Percentiles rank a stretch among this genome's conserved stretches.
Evolutionary conservation across 352 stramenopile species (phyloP).

Genomic region (Thalassiosira delicatula): DNA sequence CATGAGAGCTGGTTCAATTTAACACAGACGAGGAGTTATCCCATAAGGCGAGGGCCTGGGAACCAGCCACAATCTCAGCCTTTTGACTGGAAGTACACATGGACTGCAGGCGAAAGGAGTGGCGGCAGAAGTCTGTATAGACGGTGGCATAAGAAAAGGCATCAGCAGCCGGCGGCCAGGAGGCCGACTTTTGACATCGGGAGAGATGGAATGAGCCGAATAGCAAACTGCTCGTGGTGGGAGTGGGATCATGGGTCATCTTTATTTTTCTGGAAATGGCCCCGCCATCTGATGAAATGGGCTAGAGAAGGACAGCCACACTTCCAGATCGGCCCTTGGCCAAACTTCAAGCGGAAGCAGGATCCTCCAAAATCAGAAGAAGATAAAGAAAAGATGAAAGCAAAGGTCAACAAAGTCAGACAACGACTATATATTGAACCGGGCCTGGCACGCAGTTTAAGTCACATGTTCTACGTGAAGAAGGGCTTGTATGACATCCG

Average conservation of each 20-base stretch:
- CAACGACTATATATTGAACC: conserved; percentile 8
- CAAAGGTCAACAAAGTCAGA: conserved; percentile 15
- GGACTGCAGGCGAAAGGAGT: not conserved
- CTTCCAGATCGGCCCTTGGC: not conserved
- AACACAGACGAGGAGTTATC: no score
- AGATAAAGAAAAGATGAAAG: not conserved
- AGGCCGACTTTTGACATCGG: not conserved
- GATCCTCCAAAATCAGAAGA: not conserved
- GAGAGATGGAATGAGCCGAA: not conserved
- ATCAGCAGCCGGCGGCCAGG: not conserved
- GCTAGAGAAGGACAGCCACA: conserved; percentile 11
- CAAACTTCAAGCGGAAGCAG: not conserved
- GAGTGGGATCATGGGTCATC: not conserved
- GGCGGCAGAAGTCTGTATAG: not conserved
- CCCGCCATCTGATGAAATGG: not conserved
- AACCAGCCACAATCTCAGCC: not conserved
- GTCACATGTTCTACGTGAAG: conserved; percentile 10
- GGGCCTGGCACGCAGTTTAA: not conserved
- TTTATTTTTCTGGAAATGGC: not conserved
- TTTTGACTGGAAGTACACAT: not conserved
- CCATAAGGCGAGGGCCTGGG: no score
- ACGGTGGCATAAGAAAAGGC: not conserved
- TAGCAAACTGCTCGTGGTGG: not conserved
- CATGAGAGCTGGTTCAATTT: no score
- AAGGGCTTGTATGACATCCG: conserved; percentile 49